Percentiles rank a stretch among this genome's conserved stretches.
Conservation (phyloP, 2,329 filamentous ascomycete genomes). For the Microsporum canis region DNA sequence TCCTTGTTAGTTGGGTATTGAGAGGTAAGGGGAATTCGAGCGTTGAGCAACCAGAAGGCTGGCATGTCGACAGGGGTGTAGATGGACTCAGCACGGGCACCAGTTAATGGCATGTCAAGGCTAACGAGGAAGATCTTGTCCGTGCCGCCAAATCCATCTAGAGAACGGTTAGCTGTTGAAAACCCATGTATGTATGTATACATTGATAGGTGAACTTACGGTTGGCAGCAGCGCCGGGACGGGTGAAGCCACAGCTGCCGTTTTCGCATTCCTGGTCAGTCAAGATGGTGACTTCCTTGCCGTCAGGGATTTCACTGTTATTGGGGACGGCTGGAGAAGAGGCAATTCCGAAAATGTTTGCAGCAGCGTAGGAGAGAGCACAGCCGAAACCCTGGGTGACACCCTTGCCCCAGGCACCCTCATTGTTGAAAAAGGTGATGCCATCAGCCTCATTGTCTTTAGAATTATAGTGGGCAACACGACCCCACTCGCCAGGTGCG, state of each 20-base stretch:
- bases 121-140: constrained; percentile 64
- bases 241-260: constrained; percentile 37
- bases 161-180: neutral
- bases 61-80: constrained; percentile 70
- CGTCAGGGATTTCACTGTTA: constrained; percentile 40
- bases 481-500: constrained; percentile 29
- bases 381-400: constrained; percentile 46
- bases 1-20: constrained; percentile 49
- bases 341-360: constrained; percentile 38
- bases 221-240: constrained; percentile 41
- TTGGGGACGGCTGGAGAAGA: constrained; percentile 40
- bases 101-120: constrained; percentile 58
- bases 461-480: constrained; percentile 41
- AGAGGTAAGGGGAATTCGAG: constrained; percentile 55
- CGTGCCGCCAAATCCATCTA: constrained; percentile 55
- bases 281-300: constrained; percentile 43
- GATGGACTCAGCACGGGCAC: constrained; percentile 39
- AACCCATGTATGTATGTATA: neutral
- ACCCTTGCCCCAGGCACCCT: constrained; percentile 46
- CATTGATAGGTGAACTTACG: constrained; percentile 26
- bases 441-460: constrained; percentile 37
- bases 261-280: constrained; percentile 39
- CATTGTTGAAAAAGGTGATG: constrained; percentile 48
- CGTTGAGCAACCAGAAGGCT: constrained; percentile 65
- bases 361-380: constrained; percentile 46